These are phyloP conservation scores for Scedosporium minutisporum DNA, from an alignment of 2,329 filamentous ascomycete species.

Conservation along the genomic window DNA sequence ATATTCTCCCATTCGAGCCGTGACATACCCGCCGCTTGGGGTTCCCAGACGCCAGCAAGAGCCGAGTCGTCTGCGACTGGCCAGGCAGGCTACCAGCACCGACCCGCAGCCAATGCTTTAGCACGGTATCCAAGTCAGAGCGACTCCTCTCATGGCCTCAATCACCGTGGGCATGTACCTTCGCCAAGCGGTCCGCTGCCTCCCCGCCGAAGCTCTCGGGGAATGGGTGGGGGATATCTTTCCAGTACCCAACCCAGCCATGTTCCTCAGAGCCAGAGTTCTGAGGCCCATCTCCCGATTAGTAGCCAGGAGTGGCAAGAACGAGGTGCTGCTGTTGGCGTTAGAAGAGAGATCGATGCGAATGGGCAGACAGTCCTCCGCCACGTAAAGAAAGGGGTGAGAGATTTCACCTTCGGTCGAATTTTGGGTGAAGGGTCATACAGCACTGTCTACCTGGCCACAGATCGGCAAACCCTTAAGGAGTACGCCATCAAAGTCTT, in stretches of 20 bases:
- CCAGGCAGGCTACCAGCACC: not conserved
- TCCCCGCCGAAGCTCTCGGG: slow-evolving; percentile 66
- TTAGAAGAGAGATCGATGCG: slow-evolving; percentile 74
- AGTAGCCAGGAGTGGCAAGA: slow-evolving; percentile 95
- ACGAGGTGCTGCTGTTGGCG: slow-evolving; percentile 75
- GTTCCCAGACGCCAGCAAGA: slow-evolving; percentile 14
- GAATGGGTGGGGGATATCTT: slow-evolving; percentile 49
- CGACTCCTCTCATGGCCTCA: slow-evolving; percentile 56
- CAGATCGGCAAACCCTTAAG: slow-evolving; percentile 84
- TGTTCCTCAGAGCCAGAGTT: slow-evolving; percentile 12
- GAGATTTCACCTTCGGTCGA: slow-evolving; percentile 89
- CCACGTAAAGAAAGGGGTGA: slow-evolving; percentile 90
- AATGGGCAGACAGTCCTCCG: slow-evolving; percentile 73
- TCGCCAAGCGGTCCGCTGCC: slow-evolving; percentile 54
- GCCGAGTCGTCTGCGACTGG: not conserved
- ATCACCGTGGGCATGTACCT: slow-evolving; percentile 40
- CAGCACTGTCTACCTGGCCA: slow-evolving; percentile 88
- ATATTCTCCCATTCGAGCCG: slow-evolving; percentile 43
- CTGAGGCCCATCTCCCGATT: slow-evolving; percentile 32
- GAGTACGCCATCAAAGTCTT: slow-evolving; percentile 98
- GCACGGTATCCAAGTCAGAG: slow-evolving; percentile 59
- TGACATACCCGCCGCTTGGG: slow-evolving; percentile 54
- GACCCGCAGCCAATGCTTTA: slow-evolving; percentile 27
- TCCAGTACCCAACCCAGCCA: slow-evolving; percentile 16
- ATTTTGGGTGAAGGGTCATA: slow-evolving; percentile 94